Conservation (phyloP, 108 stramenopile species). For the Nannochloropsis salina region DNA sequence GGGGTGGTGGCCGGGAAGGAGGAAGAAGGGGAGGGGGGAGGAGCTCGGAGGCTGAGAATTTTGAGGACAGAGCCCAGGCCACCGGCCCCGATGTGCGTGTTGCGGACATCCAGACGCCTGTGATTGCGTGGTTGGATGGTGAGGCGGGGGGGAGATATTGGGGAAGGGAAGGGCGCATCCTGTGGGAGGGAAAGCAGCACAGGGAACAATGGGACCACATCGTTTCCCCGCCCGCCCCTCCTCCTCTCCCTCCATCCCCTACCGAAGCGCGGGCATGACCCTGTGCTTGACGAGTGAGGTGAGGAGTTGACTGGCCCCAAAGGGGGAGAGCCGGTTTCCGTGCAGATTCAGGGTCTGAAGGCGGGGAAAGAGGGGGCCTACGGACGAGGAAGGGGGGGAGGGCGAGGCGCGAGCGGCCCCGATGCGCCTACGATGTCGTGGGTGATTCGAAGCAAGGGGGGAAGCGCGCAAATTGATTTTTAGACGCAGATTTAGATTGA, state of each 20-base stretch:
- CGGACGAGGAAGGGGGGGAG: neutral
- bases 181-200: too few species aligned
- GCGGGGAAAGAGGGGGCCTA: neutral
- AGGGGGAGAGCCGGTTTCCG: neutral
- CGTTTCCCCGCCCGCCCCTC: neutral
- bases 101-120: conserved; percentile 9
- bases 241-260: neutral
- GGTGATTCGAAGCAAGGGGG: too few species aligned
- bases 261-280: neutral
- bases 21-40: neutral
- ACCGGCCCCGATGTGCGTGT: neutral
- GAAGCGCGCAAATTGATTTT: too few species aligned
- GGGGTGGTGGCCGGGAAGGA: neutral
- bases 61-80: neutral
- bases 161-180: too few species aligned
- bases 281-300: neutral
- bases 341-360: neutral
- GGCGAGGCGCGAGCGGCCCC: neutral
- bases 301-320: neutral
- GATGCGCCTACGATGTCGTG: neutral
- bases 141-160: too few species aligned
- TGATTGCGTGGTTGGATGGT: neutral
- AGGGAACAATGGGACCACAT: neutral
- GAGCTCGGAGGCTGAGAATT: neutral
- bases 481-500: too few species aligned